Evolutionary conservation across 352 stramenopile genomes (phyloP), one percentile per base, ranked within the genome.

Genomic region (Phytopythium chamaehyphon): DNA sequence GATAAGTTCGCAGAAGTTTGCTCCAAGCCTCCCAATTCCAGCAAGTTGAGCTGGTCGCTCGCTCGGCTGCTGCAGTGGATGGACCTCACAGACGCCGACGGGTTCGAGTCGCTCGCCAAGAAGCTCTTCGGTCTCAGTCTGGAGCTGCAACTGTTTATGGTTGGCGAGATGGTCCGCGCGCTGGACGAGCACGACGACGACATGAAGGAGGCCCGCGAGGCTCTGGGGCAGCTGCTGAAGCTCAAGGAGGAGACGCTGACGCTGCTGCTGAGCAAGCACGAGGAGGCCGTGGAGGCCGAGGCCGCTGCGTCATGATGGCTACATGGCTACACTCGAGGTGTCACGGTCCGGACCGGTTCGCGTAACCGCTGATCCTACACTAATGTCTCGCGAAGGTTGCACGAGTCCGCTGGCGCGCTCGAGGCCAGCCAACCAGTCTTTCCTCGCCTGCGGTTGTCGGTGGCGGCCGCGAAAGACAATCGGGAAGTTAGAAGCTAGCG

Each of bases 401-500:
- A 42, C 18, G 45, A 72, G 35, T 4, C 36, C 14, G 36, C 37
- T 52, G 53, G 61, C 44, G 65, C 66, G 63, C 54, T 64, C 58
- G 62, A 52, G 69, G 59, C 56, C 61, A 77, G 66, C 60, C 72
- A 76, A 75, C 64, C 64, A 79, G 57, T 71, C 64, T 56, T 69
- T 66, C 44, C 35, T 40, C 50, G 49, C 54, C 47, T 50, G 37
- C n/a, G 40, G 51, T 50, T 48, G 54, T 22, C 61, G 64, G 62
- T 75, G 66, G 57, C 49, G 49, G 55, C 22, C 57, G 50, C 51
- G 49, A 54, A 47, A 57, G 66, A 52, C 69, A 85, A 78, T 75
- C 71, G 71, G 71, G 71, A 85, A 85, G 73, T 85, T 85, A 64
- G 64, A 83, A 75, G 71, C 66, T 63, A 80, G 70, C 69, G 58